Base-by-base conservation (phyloP, 495 filamentous ascomycete species). In the Aspergillus bertholletiae region DNA sequence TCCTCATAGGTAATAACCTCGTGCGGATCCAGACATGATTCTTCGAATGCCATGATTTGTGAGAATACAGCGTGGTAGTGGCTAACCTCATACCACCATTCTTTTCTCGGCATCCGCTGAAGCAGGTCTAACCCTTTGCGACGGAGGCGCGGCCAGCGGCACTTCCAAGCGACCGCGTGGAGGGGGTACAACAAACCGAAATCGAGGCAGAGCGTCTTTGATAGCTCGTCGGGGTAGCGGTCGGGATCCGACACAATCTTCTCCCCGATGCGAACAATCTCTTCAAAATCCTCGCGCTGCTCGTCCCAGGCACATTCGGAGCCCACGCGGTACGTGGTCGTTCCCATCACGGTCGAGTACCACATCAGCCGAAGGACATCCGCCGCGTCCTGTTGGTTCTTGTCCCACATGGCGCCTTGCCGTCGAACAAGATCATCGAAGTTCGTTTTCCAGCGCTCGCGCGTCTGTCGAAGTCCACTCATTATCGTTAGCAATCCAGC, bases 151-250 rank as follows among this genome's bases (percentile, higher is more conserved):
- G 59, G 56, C 51, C 57, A 57, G 24, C 56, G 56, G 13, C 56
- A 60, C 41, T 62, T 60, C 62, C 62, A 65, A 3, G 59, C 59
- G 2, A 60, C 56, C 2, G 43, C 51, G 26, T 60, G 59, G 12
- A 62, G 28, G 6, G 56, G 59, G 43, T 62, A 65, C 2, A 62
- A 55, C 27, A 65, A 22, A 1, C 48, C 54, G 7, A 46, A 55
- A 17, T 65, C 62, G 8, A 65, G 20, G 43, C 45, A 57, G 7
- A 62, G 18, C 0, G 46, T 55, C 11, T 48, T 48, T 11, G 51
- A 55, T 2, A 59, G 11, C 11, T 57, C 37, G 21, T 59, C 54
- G n/a, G 51, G 37, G 27, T 51, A 60, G 1, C 30, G 46, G 22
- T 40, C 43, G 12, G 27, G 26, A 27, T 60, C 54, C 0, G 50